phyloP scores from a whole-genome alignment of 1,284 basidiomycete genomes.

The Tranzscheliella williamsii region DNA sequence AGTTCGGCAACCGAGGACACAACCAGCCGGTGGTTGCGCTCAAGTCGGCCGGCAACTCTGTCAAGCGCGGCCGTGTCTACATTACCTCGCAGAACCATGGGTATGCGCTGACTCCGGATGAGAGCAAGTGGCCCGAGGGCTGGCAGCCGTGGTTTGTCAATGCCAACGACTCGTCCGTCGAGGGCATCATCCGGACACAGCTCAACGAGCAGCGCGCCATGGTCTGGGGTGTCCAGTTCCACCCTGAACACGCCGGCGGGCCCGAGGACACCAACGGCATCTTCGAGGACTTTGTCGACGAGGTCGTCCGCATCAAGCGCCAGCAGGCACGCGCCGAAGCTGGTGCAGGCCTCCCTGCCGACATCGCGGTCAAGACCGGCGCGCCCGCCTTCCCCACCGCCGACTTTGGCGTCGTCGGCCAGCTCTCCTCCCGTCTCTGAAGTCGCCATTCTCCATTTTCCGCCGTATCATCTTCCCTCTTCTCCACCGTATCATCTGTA shows the following conservation, averaged over 20 bases:
- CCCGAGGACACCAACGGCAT: slow-evolving; percentile 58
- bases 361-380: slow-evolving; percentile 13
- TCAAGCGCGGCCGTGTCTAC: slow-evolving; percentile 93
- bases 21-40: slow-evolving; percentile 97
- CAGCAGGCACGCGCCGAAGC: slow-evolving; percentile 18
- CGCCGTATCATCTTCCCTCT: too few relatives aligned
- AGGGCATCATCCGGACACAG: slow-evolving; percentile 54
- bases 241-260: slow-evolving; percentile 58
- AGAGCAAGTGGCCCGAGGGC: slow-evolving; percentile 55
- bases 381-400: slow-evolving; percentile 27
- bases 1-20: slow-evolving; percentile 97
- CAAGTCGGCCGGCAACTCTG: slow-evolving; percentile 78
- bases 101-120: slow-evolving; percentile 43
- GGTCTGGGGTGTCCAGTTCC: slow-evolving; percentile 60
- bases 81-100: slow-evolving; percentile 76
- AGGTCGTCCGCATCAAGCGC: slow-evolving; percentile 50
- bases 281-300: slow-evolving; percentile 58
- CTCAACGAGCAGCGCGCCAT: slow-evolving; percentile 32
- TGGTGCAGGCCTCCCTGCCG: slow-evolving; percentile 25
- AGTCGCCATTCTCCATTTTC: not conserved
- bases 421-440: slow-evolving; percentile 24
- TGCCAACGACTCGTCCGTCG: slow-evolving; percentile 58
- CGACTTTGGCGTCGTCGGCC: slow-evolving; percentile 31
- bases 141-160: slow-evolving; percentile 60
- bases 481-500: too few relatives aligned